Percentiles rank a stretch among this genome's conserved stretches.
Evolutionary conservation across 768 basidiomycete genomes (phyloP).

Genomic region (Naganishia vaughanmartiniae): DNA sequence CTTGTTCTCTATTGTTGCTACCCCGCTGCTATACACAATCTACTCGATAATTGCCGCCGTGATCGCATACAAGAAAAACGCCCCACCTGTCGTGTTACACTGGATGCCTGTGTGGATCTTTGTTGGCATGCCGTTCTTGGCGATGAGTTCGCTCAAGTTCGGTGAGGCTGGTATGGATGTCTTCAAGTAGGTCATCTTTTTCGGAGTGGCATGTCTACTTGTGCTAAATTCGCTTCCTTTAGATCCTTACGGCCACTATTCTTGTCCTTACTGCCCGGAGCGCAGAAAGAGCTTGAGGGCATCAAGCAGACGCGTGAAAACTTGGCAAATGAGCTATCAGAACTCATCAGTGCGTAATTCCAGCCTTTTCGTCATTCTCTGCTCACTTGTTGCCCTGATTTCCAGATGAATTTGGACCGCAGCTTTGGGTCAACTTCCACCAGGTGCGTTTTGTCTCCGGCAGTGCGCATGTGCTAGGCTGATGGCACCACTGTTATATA

Average conservation of each 20-base stretch:
- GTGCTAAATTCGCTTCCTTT: slow-evolving; percentile 27
- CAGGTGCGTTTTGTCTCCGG: slow-evolving; percentile 57
- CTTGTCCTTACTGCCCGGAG: slow-evolving; percentile 81
- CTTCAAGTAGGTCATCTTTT: slow-evolving; percentile 67
- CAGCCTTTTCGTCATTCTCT: background rate
- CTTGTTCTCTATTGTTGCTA: slow-evolving; percentile 83
- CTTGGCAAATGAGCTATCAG: slow-evolving; percentile 78
- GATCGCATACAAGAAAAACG: slow-evolving; percentile 66
- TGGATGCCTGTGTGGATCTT: slow-evolving; percentile 76
- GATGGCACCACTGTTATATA: slow-evolving; percentile 45
- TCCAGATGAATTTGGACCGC: slow-evolving; percentile 84
- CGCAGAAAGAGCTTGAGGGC: slow-evolving; percentile 72
- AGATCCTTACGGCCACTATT: slow-evolving; percentile 88
- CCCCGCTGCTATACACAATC: slow-evolving; percentile 77
- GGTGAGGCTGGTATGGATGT: slow-evolving; percentile 98
- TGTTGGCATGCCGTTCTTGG: slow-evolving; percentile 76
- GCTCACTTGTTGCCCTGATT: slow-evolving; percentile 42
- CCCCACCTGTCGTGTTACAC: slow-evolving; percentile 64
- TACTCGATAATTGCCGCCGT: slow-evolving; percentile 78
- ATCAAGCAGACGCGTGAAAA: slow-evolving; percentile 70
- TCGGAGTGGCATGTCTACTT: background rate
- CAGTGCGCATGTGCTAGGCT: slow-evolving; percentile 15
- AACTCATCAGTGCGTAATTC: slow-evolving; percentile 50
- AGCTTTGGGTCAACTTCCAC: slow-evolving; percentile 81
- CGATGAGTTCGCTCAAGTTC: slow-evolving; percentile 89